A percentile compares a stretch with the other conserved stretches of the same genome.
Evolutionary conservation across 805 yeast species (phyloP).

Genomic region (Candida railenensis): DNA sequence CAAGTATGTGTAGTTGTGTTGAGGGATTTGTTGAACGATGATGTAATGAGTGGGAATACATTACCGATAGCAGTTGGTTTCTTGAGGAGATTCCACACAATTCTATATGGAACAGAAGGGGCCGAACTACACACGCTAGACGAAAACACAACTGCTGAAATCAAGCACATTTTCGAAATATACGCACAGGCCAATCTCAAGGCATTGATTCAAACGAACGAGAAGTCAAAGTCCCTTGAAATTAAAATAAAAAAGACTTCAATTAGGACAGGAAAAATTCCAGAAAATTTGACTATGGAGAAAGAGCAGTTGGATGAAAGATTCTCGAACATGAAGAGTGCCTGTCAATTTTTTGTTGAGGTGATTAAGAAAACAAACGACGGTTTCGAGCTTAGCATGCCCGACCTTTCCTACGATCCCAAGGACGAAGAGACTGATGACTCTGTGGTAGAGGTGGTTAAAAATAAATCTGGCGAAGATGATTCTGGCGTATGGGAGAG

Average conservation of each 20-base stretch:
- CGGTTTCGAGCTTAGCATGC: constrained; percentile 9
- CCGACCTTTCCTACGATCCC: constrained; percentile 17
- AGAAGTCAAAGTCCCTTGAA: constrained; percentile 26
- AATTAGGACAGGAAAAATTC: constrained; percentile 63
- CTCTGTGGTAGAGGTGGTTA: constrained; percentile 21
- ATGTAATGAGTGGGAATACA: constrained; percentile 26
- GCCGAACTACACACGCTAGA: neutral
- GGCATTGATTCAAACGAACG: constrained; percentile 33
- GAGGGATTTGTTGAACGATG: constrained; percentile 28
- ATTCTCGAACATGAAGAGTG: constrained; percentile 44
- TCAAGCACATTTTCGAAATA: constrained; percentile 38
- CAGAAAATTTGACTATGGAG: constrained; percentile 42
- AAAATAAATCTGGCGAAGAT: constrained; percentile 21
- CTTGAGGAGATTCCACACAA: constrained; percentile 42
- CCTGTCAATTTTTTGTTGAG: constrained; percentile 36
- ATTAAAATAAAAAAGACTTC: constrained; percentile 51
- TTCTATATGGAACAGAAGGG: constrained; percentile 28
- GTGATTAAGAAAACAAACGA: constrained; percentile 3
- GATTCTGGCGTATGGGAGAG: constrained; percentile 56
- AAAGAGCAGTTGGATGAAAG: constrained; percentile 28
- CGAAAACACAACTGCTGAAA: constrained; percentile 10
- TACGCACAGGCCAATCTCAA: constrained; percentile 45
- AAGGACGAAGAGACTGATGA: constrained; percentile 9
- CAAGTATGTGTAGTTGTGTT: constrained; percentile 20
- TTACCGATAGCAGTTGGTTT: constrained; percentile 46